Evolutionary conservation across 768 basidiomycete species (phyloP), one percentile per base, ranked within the genome.

Genomic region (Russula earlei): DNA sequence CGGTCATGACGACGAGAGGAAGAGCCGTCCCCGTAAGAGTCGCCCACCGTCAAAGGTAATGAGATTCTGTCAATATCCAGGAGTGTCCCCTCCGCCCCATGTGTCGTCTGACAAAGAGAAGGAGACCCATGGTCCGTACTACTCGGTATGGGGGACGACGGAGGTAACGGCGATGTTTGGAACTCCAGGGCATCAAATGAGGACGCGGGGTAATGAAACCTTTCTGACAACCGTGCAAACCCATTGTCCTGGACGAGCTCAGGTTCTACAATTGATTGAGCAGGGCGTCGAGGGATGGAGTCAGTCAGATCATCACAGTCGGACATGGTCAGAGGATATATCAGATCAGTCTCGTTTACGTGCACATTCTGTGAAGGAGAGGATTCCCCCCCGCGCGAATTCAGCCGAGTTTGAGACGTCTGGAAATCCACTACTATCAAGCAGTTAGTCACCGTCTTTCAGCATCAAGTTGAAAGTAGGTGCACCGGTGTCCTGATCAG

Each of bases 181-280:
- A 54, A 49, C 34, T 58, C 57, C 27, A 58, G 20, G 22, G 36
- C 41, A 38, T 54, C 46, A 44, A 58, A 58, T 43, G 57, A 53
- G 11, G 19, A 41, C n/a, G 14, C n/a, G 24, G 20, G 5, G 14
- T 24, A 17, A 12, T 36, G 2, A 6, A 22, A 27, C 14, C 20
- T 17, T 42, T 33, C 41, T 24, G 25, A 20, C 22, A 31, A 5
- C 33, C 12, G 34, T 14, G 20, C 14, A 31, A 25, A 43, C n/a
- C 14, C 43, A 1, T 17, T 17, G 12, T 38, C 41, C 25, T 43
- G 52, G 6, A 17, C 12, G 12, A 47, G 19, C 8, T 42, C 45
- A n/a, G 51, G 24, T 17, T 40, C 45, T 24, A 17, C 2, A 41
- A 36, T 41, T 14, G 25, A 40, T 7, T 34, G 37, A 12, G 31